Evolutionary conservation across 345 rosid genomes (phyloP), one percentile per base, ranked within the genome.

Genomic region (Bruguiera parviflora): DNA sequence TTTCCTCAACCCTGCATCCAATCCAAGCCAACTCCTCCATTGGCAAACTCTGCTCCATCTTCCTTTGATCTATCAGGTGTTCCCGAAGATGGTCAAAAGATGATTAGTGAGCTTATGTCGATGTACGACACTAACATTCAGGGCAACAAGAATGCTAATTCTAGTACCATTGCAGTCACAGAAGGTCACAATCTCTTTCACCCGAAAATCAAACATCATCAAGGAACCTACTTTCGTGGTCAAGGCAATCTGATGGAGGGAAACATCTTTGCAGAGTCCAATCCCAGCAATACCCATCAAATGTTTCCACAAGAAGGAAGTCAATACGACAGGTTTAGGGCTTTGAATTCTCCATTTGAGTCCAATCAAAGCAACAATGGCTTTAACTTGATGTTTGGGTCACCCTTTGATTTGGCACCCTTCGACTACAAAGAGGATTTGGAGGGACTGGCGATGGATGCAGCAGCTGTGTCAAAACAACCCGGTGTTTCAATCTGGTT

Each of bases 51-150:
- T 0, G 78, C 72, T 4, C 61, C 81, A 13, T 75, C 85, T 16
- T 65, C 87, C 18, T 81, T 92, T 6, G 90, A 92, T 79, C 83
- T 92, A 55, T 73, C 98, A 0, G 88, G 93, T 49, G 92, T 95
- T 70, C 97, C 99, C 27, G 98, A 90, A 77, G 99, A 95, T 64
- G 99, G 97, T 21, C 98, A 87, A 70, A 92, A 87, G 78, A 85
- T 81, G 86, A 95, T 95, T 72, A 83, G 78, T 1, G 94, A 95
- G 51, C 96, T 95, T 28, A 87, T 95, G 94, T 84, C 97, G 5
- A 67, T 86, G 68, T 95, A 92, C 13, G 98, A 92, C 47, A 75
- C 81, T 61, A 92, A 78, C 35, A 71, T 87, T 59, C 92, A 81
- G 65, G 76, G 85, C 64, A 88, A 66, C 84, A 83, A 77, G 80